Percentiles rank a stretch among this genome's conserved stretches.
Conservation (phyloP, 2,329 filamentous ascomycete genomes). For the Scleromitrula shiraiana region DNA sequence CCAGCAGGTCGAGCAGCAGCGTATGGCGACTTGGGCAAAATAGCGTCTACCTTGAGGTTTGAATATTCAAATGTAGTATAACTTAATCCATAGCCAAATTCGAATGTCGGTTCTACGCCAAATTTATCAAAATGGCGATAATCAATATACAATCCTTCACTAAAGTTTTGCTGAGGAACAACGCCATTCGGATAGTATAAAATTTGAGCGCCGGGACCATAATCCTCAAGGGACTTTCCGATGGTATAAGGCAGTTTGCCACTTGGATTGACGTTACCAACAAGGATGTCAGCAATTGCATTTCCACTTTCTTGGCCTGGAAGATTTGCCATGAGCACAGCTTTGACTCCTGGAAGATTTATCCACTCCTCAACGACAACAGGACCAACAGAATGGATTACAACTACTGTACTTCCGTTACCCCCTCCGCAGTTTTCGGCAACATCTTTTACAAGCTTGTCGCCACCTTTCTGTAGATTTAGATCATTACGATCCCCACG, state of each 20-base stretch:
- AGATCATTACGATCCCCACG: conserved; percentile 74
- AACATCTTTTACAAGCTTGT: conserved; percentile 64
- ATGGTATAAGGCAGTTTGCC: conserved; percentile 84
- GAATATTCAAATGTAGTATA: conserved; percentile 56
- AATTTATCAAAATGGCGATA: conserved; percentile 83
- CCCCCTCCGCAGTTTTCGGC: conserved; percentile 58
- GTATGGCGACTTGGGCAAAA: conserved; percentile 30
- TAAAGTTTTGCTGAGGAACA: conserved; percentile 74
- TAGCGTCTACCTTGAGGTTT: conserved; percentile 36
- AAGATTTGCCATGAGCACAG: conserved; percentile 74
- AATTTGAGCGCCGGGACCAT: conserved; percentile 63
- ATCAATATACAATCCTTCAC: conserved; percentile 78
- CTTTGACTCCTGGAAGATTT: conserved; percentile 66
- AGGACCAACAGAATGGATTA: conserved; percentile 80
- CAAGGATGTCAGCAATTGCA: conserved; percentile 70
- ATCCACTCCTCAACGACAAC: conserved; percentile 76
- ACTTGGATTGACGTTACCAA: conserved; percentile 63
- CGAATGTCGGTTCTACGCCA: conserved; percentile 66
- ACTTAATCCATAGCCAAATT: conserved; percentile 77
- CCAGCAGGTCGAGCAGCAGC: conserved; percentile 31
- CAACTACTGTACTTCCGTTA: conserved; percentile 64
- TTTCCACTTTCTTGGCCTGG: conserved; percentile 83
- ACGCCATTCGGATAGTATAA: conserved; percentile 61
- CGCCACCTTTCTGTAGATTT: conserved; percentile 67
- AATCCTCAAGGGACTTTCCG: conserved; percentile 64